phyloP scores from a whole-genome alignment of 805 yeast genomes.

The Candida palmyrensis region DNA sequence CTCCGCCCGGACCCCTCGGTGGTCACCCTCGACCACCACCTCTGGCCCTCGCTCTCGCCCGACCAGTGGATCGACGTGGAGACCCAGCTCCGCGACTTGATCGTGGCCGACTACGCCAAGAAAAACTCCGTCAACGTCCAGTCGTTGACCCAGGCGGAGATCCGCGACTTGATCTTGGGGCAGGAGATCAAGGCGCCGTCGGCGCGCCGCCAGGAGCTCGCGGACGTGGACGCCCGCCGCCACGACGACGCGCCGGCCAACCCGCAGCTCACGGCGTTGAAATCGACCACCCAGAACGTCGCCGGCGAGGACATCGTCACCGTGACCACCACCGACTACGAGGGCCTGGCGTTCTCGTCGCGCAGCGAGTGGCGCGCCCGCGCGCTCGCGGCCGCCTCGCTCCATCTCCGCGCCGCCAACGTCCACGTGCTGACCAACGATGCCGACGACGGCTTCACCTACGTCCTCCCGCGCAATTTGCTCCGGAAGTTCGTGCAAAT shows the following conservation, averaged over 20 bases:
- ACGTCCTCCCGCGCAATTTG: constrained; percentile 77
- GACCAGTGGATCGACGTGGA: constrained; percentile 94
- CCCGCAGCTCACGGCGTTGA: constrained; percentile 64
- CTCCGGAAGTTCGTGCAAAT: constrained; percentile 72
- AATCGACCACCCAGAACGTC: constrained; percentile 79
- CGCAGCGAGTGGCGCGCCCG: constrained; percentile 87
- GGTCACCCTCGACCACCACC: constrained; percentile 67
- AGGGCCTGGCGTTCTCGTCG: constrained; percentile 76
- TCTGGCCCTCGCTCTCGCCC: constrained; percentile 88
- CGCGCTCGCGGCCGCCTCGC: constrained; percentile 71
- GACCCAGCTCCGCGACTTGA: constrained; percentile 79
- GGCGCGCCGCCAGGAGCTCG: constrained; percentile 75
- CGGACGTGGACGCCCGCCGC: constrained; percentile 56
- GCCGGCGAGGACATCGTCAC: constrained; percentile 96
- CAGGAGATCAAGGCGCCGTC: constrained; percentile 93
- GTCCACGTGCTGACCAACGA: constrained; percentile 70
- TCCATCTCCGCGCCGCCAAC: constrained; percentile 66
- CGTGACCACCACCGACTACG: constrained; percentile 86
- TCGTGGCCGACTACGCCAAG: constrained; percentile 77
- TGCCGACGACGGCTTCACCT: constrained; percentile 49
- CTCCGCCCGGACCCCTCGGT: constrained; percentile 71
- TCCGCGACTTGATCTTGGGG: constrained; percentile 89
- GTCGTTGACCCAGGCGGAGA: constrained; percentile 87
- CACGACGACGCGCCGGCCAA: constrained; percentile 32
- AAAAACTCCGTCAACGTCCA: constrained; percentile 82